Evolutionary conservation across 164 flowering plant genomes (phyloP).

Genomic region (Vitis amurensis): DNA sequence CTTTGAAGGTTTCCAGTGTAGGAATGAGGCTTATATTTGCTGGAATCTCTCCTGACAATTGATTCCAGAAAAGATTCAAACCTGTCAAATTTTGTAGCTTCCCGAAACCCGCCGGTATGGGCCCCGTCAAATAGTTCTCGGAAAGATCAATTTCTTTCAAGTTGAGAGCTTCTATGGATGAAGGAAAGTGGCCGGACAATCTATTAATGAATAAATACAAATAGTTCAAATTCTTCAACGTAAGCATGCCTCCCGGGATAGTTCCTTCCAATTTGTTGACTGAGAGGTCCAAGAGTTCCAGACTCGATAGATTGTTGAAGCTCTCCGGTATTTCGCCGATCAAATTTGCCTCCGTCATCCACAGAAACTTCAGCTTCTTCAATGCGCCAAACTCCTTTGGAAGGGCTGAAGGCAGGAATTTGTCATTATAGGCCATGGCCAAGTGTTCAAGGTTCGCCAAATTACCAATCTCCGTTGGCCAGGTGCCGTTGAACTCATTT

Average conservation of each 20-base stretch:
- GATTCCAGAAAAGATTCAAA: no score
- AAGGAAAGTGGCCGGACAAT: not conserved
- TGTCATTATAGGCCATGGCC: not conserved
- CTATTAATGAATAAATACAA: not conserved
- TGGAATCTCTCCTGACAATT: no score
- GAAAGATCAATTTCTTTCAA: no score
- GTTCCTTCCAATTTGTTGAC: not conserved
- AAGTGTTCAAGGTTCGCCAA: not conserved
- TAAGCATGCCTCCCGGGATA: not conserved
- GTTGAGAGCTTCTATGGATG: not conserved
- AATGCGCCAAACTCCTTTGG: not conserved
- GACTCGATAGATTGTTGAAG: not conserved
- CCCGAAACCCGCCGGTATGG: no score
- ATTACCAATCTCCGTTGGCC: not conserved
- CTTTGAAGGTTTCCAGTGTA: no score
- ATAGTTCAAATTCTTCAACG: not conserved
- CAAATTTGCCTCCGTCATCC: not conserved
- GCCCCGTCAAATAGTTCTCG: no score
- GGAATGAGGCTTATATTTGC: no score
- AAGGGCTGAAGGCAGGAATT: not conserved
- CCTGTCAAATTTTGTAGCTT: no score
- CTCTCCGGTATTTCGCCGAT: not conserved
- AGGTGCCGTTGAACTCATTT: not conserved
- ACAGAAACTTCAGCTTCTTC: not conserved
- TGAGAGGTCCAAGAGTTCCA: not conserved